Base-by-base conservation (phyloP, 805 yeast genomes). In the Candida patagonica region DNA sequence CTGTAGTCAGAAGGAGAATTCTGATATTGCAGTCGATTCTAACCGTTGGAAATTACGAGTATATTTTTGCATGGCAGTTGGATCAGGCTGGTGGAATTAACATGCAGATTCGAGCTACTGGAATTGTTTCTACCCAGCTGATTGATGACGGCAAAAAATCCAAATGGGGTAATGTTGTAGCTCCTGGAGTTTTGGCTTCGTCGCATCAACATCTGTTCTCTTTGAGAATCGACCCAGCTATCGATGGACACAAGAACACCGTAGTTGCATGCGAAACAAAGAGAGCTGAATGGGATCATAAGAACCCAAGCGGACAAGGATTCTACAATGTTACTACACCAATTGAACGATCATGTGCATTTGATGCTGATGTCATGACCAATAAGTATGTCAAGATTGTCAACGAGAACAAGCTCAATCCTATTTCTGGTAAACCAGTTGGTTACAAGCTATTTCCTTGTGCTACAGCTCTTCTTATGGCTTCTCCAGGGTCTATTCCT, bases 1-100 rank as follows among this genome's bases (percentile, higher is more conserved):
- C 78, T 47, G 78, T 78, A 46, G 50, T 49, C 16, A 76, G 94
- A 70, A 76, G 80, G 67, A 73, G 92, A 63, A 86, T 81, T 58
- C 78, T 82, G 54, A 78, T 81, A 33, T 72, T 81, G 45, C 92
- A 82, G 65, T 79, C 87, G 44, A 79, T 82, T 55, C 86, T 88
- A 27, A 82, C 94, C 35, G 89, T 82, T 46, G 88, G 86, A 41
- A 82, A 82, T 67, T 82, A 82, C 64, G 92, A 82, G 65, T 82
- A 82, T 66, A 73, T 79, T 48, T 60, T 81, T 51, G 80, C 80
- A 63, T 65, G 77, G 56, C 73, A 80, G 56, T 76, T 82, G 54
- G 82, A 77, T 53, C 85, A 76, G 61, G 86, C 79, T 49, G 94
- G 88, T 54, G 77, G 79, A 40, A 77, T 82, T 52, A 77, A 76